These are phyloP conservation scores for Rossbeevera mucosa DNA, from an alignment of 768 basidiomycete genomes.

Conservation along the genomic window DNA sequence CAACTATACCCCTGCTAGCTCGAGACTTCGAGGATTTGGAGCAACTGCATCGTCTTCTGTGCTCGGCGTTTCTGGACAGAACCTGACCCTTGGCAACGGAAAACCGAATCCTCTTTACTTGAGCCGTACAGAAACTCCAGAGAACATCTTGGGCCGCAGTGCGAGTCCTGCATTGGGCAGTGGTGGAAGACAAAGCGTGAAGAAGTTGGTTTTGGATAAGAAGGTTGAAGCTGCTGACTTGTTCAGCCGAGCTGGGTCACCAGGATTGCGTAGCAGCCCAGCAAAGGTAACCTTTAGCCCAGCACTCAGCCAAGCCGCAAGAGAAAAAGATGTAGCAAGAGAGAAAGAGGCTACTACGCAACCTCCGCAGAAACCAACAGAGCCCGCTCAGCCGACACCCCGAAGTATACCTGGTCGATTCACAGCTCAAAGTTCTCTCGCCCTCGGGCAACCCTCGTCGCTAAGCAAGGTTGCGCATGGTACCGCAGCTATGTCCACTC, in stretches of 20 bases:
- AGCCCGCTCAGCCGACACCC: conserved; percentile 32
- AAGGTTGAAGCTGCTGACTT: conserved; percentile 72
- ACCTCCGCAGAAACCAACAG: conserved; percentile 13
- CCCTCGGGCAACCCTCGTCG: conserved; percentile 26
- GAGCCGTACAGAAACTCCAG: conserved; percentile 50
- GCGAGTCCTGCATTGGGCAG: conserved; percentile 64
- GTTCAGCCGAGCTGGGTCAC: conserved; percentile 47
- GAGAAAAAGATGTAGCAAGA: conserved; percentile 62
- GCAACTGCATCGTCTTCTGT: conserved; percentile 39
- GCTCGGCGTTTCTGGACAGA: conserved; percentile 28
- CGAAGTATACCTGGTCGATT: conserved; percentile 41
- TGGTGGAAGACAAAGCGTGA: conserved; percentile 75
- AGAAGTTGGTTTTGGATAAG: conserved; percentile 88
- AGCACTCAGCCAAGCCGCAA: conserved; percentile 65
- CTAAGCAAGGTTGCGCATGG: conserved; percentile 28
- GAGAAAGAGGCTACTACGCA: conserved; percentile 31
- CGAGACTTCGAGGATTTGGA: conserved; percentile 69
- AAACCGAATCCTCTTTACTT: conserved; percentile 54
- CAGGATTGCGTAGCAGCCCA: conserved; percentile 27
- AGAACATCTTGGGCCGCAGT: conserved; percentile 54
- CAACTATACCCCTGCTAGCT: conserved; percentile 56
- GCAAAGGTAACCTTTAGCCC: conserved; percentile 69
- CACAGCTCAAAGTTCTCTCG: conserved; percentile 33
- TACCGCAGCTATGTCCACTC: conserved; percentile 15
- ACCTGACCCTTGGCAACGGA: conserved; percentile 48